Evolutionary conservation across 169 alveolate species (phyloP).

Genomic region (Babesia ovis): DNA sequence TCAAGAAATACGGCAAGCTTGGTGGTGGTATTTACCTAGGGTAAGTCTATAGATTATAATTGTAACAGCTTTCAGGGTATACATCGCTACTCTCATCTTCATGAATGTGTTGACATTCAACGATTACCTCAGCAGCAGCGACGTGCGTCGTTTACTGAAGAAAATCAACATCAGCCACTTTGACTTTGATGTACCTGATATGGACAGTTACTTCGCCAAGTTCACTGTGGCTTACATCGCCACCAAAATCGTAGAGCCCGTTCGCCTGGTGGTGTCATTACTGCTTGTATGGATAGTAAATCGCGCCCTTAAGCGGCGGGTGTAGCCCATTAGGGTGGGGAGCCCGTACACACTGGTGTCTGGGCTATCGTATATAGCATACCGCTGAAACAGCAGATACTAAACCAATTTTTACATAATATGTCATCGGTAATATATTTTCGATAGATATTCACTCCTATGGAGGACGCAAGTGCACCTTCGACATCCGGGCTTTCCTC

Average conservation of each 20-base stretch:
- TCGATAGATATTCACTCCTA: too few relatives aligned
- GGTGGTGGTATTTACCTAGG: slow-evolving; percentile 62
- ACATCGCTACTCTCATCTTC: slow-evolving; percentile 44
- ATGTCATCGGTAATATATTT: too few relatives aligned
- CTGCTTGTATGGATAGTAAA: slow-evolving; percentile 38
- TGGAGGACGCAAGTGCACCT: not conserved
- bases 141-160: slow-evolving; percentile 37
- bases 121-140: slow-evolving; percentile 50
- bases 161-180: slow-evolving; percentile 40
- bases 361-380: not conserved
- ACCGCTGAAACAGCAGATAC: too few relatives aligned
- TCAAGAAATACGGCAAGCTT: slow-evolving; percentile 65
- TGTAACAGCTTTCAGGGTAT: slow-evolving; percentile 26
- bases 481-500: slow-evolving; percentile 17
- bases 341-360: slow-evolving; percentile 18
- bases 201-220: slow-evolving; percentile 62
- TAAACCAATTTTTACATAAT: too few relatives aligned
- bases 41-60: slow-evolving; percentile 18
- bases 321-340: not conserved
- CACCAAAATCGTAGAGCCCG: slow-evolving; percentile 63
- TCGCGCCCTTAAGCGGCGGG: slow-evolving; percentile 11
- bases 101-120: slow-evolving; percentile 48
- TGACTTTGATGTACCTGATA: slow-evolving; percentile 58
- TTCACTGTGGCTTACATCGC: slow-evolving; percentile 69
- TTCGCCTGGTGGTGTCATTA: slow-evolving; percentile 54